These are phyloP conservation scores for Pythium dissotocum DNA, from an alignment of 352 stramenopile genomes.

Conservation along the genomic window DNA sequence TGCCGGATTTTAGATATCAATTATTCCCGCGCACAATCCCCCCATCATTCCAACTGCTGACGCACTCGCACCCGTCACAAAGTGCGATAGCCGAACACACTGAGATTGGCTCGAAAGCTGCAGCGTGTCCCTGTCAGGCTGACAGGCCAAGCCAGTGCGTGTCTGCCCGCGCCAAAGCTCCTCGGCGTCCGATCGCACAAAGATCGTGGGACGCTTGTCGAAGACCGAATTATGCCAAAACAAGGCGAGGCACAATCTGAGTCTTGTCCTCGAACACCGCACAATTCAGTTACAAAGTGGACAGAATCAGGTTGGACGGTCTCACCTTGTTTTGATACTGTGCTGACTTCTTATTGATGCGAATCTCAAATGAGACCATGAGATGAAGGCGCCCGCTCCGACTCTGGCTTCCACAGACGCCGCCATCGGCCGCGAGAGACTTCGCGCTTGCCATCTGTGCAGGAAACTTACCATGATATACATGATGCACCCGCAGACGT, in stretches of 20 bases:
- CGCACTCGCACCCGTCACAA: background rate
- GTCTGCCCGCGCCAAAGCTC: background rate
- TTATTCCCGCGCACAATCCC: background rate
- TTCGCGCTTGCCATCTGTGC: too few relatives aligned
- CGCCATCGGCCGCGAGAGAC: background rate
- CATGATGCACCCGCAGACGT: too few relatives aligned
- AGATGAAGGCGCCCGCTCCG: background rate
- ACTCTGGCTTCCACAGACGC: background rate
- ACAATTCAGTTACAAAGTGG: background rate
- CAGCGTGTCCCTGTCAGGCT: background rate
- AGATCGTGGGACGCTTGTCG: constrained; percentile 2
- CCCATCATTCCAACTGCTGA: background rate
- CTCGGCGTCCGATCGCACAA: constrained; percentile 5
- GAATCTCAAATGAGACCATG: background rate
- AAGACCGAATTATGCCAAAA: constrained; percentile 18
- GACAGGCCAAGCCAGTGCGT: background rate
- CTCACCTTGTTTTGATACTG: constrained; percentile 17
- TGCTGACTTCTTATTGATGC: background rate
- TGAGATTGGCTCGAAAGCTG: background rate
- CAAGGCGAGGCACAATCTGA: constrained; percentile 4
- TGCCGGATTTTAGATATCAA: background rate
- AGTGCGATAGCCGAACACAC: background rate
- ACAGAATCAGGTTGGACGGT: constrained; percentile 4
- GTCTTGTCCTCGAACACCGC: constrained; percentile 20
- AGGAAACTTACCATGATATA: too few relatives aligned